Conservation (phyloP, 179 eudicot genomes). For the Silene coronaria region DNA sequence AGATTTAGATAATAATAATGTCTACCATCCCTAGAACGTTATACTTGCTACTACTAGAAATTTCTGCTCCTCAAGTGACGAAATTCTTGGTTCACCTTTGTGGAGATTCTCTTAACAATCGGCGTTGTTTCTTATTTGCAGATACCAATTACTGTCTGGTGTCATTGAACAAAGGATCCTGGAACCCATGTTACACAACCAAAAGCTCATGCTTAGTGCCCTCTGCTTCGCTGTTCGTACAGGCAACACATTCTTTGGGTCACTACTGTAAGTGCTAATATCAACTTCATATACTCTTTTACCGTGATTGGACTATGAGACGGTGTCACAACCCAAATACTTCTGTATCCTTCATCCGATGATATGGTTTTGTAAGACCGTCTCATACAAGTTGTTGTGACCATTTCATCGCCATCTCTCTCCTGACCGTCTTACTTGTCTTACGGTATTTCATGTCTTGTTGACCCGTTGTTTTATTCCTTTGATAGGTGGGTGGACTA, state of each 20-base stretch:
- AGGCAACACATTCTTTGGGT: slow-evolving; percentile 94
- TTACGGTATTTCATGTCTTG: background rate
- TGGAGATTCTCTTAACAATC: slow-evolving; percentile 4
- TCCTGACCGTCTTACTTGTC: background rate
- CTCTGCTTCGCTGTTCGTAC: slow-evolving; percentile 83
- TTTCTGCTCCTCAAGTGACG: too few species aligned
- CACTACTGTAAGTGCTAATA: slow-evolving; percentile 61
- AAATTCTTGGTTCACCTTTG: too few species aligned
- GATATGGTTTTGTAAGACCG: background rate
- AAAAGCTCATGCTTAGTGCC: slow-evolving; percentile 71
- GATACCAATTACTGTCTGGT: slow-evolving; percentile 86
- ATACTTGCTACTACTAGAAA: too few species aligned
- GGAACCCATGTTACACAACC: slow-evolving; percentile 76
- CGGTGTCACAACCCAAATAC: too few species aligned
- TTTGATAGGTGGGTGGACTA: slow-evolving; percentile 90
- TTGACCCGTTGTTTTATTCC: background rate
- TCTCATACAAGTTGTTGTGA: background rate
- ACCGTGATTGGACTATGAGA: too few species aligned
- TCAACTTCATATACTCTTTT: background rate
- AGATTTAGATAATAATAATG: too few species aligned
- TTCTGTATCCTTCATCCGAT: too few species aligned
- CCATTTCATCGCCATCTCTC: background rate
- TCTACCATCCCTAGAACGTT: too few species aligned
- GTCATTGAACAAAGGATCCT: slow-evolving; percentile 75
- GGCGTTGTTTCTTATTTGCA: slow-evolving; percentile 22